Evolutionary conservation across 495 filamentous ascomycete genomes (phyloP).

Genomic region (Parmelia sp.): DNA sequence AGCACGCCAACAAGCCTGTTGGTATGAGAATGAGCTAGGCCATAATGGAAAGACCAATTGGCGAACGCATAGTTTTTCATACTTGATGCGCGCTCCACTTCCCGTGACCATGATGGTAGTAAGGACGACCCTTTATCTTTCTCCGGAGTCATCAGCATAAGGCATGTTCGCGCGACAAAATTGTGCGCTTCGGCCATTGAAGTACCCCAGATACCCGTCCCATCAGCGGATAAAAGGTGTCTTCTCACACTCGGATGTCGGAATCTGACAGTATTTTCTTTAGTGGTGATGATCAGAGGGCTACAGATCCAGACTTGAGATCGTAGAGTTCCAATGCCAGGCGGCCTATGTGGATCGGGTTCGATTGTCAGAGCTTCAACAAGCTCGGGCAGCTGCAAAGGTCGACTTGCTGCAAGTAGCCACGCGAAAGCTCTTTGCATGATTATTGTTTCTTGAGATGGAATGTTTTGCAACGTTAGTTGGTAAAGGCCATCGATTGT

Average conservation of each 20-base stretch:
- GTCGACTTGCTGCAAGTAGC: neutral
- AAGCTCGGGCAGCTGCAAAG: neutral
- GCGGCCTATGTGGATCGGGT: neutral
- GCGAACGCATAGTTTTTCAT: neutral
- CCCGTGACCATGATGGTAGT: neutral
- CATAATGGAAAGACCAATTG: constrained; percentile 10
- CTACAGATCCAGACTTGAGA: neutral
- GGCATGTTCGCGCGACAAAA: neutral
- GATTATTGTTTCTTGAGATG: neutral
- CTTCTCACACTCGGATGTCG: constrained; percentile 4
- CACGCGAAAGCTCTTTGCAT: neutral
- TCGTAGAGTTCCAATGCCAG: neutral
- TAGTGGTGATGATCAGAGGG: neutral
- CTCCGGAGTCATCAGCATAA: neutral
- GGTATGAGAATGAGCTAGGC: neutral
- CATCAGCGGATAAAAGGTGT: neutral
- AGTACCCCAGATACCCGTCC: neutral
- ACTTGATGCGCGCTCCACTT: neutral
- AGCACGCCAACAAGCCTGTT: neutral
- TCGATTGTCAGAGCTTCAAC: neutral
- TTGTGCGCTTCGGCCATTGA: neutral
- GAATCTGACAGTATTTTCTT: neutral
- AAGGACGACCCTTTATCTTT: neutral
- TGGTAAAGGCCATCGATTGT: neutral
- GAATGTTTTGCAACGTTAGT: neutral